phyloP scores from a whole-genome alignment of 164 flowering plant species.

The Magnolia kwangsiensis region DNA sequence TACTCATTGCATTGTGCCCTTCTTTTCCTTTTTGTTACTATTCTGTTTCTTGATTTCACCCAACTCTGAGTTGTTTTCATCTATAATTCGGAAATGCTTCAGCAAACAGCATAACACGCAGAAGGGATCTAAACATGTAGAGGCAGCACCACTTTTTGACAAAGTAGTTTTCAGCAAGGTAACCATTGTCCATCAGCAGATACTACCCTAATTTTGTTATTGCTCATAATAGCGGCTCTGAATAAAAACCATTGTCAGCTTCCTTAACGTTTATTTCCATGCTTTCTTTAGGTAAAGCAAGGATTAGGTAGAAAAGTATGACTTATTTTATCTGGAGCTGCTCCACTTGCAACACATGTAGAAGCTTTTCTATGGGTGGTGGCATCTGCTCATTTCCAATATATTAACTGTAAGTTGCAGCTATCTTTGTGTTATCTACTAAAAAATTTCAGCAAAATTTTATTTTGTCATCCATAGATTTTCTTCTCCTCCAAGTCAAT shows the following conservation, averaged over 20 bases:
- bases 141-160: conserved; percentile 79
- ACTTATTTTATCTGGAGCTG: conserved; percentile 92
- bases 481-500: too few relatives aligned
- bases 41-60: too few relatives aligned
- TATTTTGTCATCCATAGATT: too few relatives aligned
- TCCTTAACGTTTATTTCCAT: neutral
- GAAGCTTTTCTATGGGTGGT: conserved; percentile 84
- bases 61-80: conserved; percentile 5
- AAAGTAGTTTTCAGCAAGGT: conserved; percentile 86
- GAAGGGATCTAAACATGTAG: conserved; percentile 57
- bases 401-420: too few relatives aligned
- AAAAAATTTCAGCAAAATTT: too few relatives aligned
- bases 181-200: conserved; percentile 1
- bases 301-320: conserved; percentile 88
- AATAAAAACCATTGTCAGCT: neutral
- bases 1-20: neutral
- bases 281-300: conserved; percentile 68
- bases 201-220: conserved; percentile 2
- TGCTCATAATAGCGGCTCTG: neutral
- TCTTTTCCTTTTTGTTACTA: too few relatives aligned
- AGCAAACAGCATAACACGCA: conserved; percentile 67
- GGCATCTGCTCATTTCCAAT: conserved; percentile 80
- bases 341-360: conserved; percentile 82
- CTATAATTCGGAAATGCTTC: conserved; percentile 24
- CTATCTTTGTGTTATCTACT: too few relatives aligned